These are phyloP conservation scores for Kernera saxatilis DNA, from an alignment of 345 rosid species.

Conservation along the genomic window DNA sequence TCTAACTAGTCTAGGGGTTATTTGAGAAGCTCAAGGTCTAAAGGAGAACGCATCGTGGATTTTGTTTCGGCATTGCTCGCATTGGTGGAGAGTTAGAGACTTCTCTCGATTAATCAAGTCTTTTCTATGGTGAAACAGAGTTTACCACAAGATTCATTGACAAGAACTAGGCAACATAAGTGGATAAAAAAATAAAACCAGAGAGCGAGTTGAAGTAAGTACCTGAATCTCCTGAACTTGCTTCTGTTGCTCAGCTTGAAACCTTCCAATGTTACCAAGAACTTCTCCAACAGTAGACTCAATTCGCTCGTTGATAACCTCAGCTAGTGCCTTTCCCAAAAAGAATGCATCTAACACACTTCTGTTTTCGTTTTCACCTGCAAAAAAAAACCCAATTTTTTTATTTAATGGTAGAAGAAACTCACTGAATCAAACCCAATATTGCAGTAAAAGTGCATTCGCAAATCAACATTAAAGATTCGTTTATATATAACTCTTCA, in stretches of 20 bases:
- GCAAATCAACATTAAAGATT: neutral
- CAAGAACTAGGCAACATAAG: neutral
- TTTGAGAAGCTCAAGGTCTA: neutral
- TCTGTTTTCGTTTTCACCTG: conserved; percentile 67
- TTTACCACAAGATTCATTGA: neutral
- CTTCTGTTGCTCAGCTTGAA: conserved; percentile 90
- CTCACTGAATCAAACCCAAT: neutral
- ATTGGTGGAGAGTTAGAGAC: neutral
- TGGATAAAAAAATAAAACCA: too few species aligned
- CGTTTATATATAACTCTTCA: too few species aligned
- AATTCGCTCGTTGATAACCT: conserved; percentile 71
- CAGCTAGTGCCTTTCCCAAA: conserved; percentile 92
- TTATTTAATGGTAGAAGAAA: neutral
- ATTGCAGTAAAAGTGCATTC: too few species aligned
- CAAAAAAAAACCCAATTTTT: neutral
- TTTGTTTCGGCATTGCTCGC: neutral
- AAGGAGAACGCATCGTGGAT: neutral
- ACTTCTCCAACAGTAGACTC: conserved; percentile 85
- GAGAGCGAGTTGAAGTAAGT: neutral
- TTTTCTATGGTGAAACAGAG: neutral
- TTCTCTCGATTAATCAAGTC: neutral
- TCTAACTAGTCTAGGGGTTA: neutral
- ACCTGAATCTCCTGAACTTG: conserved; percentile 92
- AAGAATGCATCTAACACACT: conserved; percentile 82
- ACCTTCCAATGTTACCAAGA: conserved; percentile 58